Percentiles rank a stretch among this genome's conserved stretches.
These are phyloP conservation scores for Cucumis melo DNA, from an alignment of 306 rosid genomes.

Conservation along the genomic window DNA sequence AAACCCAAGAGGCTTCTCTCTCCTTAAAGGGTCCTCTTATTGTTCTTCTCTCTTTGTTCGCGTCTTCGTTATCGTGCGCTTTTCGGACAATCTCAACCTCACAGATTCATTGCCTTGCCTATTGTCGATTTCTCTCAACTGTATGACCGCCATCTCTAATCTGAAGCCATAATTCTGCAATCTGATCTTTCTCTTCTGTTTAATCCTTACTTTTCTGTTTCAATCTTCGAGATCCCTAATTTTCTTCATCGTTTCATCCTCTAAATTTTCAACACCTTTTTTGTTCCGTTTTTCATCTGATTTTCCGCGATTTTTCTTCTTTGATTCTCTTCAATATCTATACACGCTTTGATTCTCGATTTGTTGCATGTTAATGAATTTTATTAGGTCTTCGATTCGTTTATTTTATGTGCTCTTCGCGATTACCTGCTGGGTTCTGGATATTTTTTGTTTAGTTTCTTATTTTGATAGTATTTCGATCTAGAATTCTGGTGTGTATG, in stretches of 20 bases:
- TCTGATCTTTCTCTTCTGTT: neutral
- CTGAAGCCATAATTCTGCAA: slow-evolving; percentile 8
- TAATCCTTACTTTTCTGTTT: neutral
- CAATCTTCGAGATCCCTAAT: slow-evolving; percentile 48
- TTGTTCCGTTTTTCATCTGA: neutral
- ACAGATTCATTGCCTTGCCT: slow-evolving; percentile 33
- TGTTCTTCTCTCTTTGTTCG: slow-evolving; percentile 33
- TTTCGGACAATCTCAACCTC: slow-evolving; percentile 54
- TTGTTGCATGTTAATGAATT: slow-evolving; percentile 17
- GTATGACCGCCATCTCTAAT: slow-evolving; percentile 42
- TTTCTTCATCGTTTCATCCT: neutral
- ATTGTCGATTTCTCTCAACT: slow-evolving; percentile 49
- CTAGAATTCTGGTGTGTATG: neutral
- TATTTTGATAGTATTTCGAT: neutral
- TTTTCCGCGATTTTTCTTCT: neutral
- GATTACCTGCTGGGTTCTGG: neutral
- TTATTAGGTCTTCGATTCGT: slow-evolving; percentile 17
- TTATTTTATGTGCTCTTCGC: neutral
- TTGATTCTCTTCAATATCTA: slow-evolving; percentile 12
- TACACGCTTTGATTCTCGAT: slow-evolving; percentile 12
- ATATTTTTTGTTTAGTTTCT: neutral
- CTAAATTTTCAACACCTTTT: neutral
- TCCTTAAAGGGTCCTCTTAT: slow-evolving; percentile 19
- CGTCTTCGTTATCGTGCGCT: slow-evolving; percentile 38
- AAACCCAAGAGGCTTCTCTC: slow-evolving; percentile 29